Base-by-base conservation (phyloP, 495 filamentous ascomycete species). In the Tuber brumale region DNA sequence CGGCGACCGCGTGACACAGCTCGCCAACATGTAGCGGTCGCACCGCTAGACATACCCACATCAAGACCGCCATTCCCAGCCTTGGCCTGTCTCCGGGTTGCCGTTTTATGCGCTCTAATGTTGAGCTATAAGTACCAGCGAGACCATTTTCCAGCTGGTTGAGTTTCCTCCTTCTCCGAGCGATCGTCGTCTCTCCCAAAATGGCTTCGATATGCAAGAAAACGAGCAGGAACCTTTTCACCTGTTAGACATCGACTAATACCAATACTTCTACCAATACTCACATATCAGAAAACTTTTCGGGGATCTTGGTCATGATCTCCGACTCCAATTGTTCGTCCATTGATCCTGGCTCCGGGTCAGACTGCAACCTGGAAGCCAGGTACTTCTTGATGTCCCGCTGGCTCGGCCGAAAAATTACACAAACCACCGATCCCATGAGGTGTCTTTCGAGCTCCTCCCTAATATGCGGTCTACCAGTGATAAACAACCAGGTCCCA, bases 171-270 rank as follows among this genome's bases (percentile, higher is more conserved):
- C n/a, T 61, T 14, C 51, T 61, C 10, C 51, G n/a, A 61, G 51
- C 12, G n/a, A 61, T 61, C n/a, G 51, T 61, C 51, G 51, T 61
- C 51, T 61, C 51, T 31, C n/a, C 51, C 51, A 61, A 61, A 61
- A 61, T 31, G 3, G 10, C 51, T 61, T 61, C 51, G n/a, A 31
- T 31, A 61, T 61, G 51, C 51, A 61, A 14, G 51, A 61, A 61
- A 61, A 61, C 51, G n/a, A 61, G 51, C n/a, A 61, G 51, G 51
- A 61, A 61, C 27, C 51, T 61, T 57, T 27, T 3, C 10, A 27
- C 2, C 10, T 14, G n/a, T 61, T 31, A 61, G 51, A 4, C 7
- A 1, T 31, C 27, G 51, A 31, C 27, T 27, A 5, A 61, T 51
- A n/a, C 21, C n/a, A 61, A 61, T n/a, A 51, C 51, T 5, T 31